Evolutionary conservation across 768 basidiomycete genomes (phyloP).

Genomic region (Lentinula edodes): DNA sequence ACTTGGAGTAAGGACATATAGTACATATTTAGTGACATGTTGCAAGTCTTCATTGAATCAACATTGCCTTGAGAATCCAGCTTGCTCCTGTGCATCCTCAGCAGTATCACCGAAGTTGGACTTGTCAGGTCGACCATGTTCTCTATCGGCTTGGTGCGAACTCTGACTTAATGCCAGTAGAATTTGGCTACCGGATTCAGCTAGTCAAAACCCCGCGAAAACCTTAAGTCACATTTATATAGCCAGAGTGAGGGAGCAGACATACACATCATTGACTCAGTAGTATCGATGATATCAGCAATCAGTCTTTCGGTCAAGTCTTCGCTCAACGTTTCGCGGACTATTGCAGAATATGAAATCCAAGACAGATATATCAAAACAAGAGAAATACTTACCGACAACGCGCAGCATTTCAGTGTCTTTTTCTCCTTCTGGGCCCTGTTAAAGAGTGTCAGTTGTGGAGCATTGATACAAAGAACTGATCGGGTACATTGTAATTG

Average conservation of each 20-base stretch:
- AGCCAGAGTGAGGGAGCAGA: neutral
- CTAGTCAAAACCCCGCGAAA: neutral
- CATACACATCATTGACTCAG: conserved; percentile 42
- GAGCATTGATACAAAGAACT: neutral
- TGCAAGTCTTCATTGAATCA: conserved; percentile 7
- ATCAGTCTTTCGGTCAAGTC: conserved; percentile 46
- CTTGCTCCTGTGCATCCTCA: conserved; percentile 13
- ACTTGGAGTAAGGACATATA: neutral
- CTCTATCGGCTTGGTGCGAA: conserved; percentile 30
- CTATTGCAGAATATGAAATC: conserved; percentile 11
- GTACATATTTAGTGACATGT: neutral
- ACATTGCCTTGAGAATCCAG: conserved; percentile 35
- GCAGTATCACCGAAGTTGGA: conserved; percentile 30
- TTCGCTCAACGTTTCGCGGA: conserved; percentile 51
- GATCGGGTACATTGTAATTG: conserved; percentile 39
- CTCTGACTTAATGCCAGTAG: neutral
- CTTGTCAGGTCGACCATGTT: conserved; percentile 34
- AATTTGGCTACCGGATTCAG: conserved; percentile 1
- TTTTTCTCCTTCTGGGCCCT: conserved; percentile 47
- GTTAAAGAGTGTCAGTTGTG: neutral
- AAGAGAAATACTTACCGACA: conserved; percentile 31
- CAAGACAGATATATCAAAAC: neutral
- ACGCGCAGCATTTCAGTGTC: conserved; percentile 55
- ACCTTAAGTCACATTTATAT: neutral
- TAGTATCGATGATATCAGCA: conserved; percentile 42